phyloP scores from a whole-genome alignment of 2,329 filamentous ascomycete genomes.

The Calcarisporium arbuscula region DNA sequence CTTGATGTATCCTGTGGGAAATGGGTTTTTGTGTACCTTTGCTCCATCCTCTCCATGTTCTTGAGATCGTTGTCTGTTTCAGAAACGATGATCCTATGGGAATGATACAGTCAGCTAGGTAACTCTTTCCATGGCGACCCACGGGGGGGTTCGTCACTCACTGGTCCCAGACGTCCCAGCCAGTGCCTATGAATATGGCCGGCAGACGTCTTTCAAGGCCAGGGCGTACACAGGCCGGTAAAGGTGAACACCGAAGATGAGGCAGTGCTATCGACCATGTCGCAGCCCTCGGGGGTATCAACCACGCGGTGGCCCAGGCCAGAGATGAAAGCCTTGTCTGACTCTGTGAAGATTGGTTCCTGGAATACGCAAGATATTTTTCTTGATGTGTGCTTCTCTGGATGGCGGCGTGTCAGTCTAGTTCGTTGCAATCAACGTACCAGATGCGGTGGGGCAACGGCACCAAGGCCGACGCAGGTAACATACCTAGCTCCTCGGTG shows the following conservation, averaged over 20 bases:
- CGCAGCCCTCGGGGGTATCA: slow-evolving; percentile 46
- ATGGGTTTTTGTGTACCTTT: slow-evolving; percentile 7
- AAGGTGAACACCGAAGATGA: slow-evolving; percentile 59
- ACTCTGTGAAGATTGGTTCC: slow-evolving; percentile 44
- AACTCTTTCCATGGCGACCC: not conserved
- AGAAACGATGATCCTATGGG: slow-evolving; percentile 2
- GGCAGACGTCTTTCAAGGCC: slow-evolving; percentile 42
- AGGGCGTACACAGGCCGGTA: slow-evolving; percentile 47
- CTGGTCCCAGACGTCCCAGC: slow-evolving; percentile 44
- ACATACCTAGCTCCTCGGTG: slow-evolving; percentile 36
- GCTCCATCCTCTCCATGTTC: slow-evolving; percentile 11
- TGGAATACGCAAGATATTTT: slow-evolving; percentile 45
- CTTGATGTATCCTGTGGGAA: slow-evolving; percentile 12
- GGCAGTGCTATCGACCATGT: slow-evolving; percentile 38
- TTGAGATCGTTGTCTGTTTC: slow-evolving; percentile 3
- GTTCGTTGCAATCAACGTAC: not conserved
- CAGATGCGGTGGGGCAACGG: too few species aligned
- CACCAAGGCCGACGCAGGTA: too few species aligned
- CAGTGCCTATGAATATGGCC: slow-evolving; percentile 52
- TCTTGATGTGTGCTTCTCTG: not conserved
- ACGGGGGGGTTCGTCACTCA: slow-evolving; percentile 22
- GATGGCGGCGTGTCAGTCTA: not conserved
- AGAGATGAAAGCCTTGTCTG: slow-evolving; percentile 46
- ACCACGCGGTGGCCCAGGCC: slow-evolving; percentile 47
- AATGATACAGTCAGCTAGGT: not conserved